phyloP scores from a whole-genome alignment of 805 yeast species.

The Candida ponderosae region DNA sequence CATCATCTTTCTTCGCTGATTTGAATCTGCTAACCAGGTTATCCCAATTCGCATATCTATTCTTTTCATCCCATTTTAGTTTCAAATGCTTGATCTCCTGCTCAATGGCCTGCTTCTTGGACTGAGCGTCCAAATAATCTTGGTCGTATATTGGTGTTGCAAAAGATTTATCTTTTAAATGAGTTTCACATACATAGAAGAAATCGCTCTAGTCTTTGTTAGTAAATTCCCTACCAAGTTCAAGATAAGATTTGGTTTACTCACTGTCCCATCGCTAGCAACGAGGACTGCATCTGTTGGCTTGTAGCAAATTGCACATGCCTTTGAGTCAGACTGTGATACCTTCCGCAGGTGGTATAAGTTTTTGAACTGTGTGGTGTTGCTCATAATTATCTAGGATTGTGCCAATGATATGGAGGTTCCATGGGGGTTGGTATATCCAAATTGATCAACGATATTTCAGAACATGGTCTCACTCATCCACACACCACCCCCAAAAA shows the following conservation, averaged over 20 bases:
- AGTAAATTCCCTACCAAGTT: too few species aligned
- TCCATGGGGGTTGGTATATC: too few species aligned
- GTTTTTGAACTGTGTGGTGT: conserved; percentile 9
- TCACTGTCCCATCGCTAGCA: conserved; percentile 13
- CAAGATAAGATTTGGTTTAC: neutral
- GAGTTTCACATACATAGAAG: conserved; percentile 20
- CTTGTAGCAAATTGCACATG: conserved; percentile 20
- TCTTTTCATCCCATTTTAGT: conserved; percentile 19
- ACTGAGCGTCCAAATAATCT: conserved; percentile 14
- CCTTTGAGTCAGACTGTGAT: conserved; percentile 9
- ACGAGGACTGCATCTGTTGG: conserved; percentile 18
- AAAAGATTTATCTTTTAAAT: conserved; percentile 15
- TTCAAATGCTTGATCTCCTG: conserved; percentile 13
- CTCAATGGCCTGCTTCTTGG: conserved; percentile 13
- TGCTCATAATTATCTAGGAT: too few species aligned
- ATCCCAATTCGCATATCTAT: conserved; percentile 18
- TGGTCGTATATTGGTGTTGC: conserved; percentile 14
- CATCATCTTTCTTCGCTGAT: conserved; percentile 3
- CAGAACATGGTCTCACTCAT: too few species aligned
- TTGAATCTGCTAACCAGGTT: conserved; percentile 13
- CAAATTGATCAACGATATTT: too few species aligned
- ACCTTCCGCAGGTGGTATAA: conserved; percentile 17
- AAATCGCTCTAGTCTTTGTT: conserved; percentile 8
- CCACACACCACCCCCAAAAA: too few species aligned
- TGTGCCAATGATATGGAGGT: too few species aligned